These are phyloP conservation scores for Chalciporus sphaerocephalus DNA, from an alignment of 768 basidiomycete genomes.

Conservation along the genomic window DNA sequence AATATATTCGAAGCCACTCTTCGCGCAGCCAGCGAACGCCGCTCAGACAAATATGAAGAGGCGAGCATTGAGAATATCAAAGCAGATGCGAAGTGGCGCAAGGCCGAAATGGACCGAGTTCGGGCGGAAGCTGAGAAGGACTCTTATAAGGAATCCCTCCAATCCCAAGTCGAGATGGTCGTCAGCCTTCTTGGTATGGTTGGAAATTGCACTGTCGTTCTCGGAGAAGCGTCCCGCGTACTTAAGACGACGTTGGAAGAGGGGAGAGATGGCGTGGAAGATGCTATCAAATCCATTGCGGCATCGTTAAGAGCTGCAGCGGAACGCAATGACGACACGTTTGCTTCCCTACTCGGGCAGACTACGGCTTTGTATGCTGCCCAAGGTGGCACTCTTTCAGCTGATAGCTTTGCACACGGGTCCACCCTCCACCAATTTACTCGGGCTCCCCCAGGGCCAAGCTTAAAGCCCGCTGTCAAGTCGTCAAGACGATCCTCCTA, in stretches of 20 bases:
- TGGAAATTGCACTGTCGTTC: conserved; percentile 69
- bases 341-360: conserved; percentile 63
- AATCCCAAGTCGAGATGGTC: conserved; percentile 60
- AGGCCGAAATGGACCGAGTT: conserved; percentile 65
- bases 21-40: conserved; percentile 76
- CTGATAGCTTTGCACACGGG: conserved; percentile 52
- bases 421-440: conserved; percentile 38
- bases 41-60: conserved; percentile 75
- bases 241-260: conserved; percentile 38
- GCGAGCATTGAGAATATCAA: conserved; percentile 63
- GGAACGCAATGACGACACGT: conserved; percentile 65
- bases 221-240: conserved; percentile 53
- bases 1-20: conserved; percentile 85
- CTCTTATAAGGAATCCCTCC: conserved; percentile 57
- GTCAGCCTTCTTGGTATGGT: conserved; percentile 77
- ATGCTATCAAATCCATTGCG: conserved; percentile 46
- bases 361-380: conserved; percentile 57
- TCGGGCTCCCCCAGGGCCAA: conserved; percentile 46
- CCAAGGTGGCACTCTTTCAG: conserved; percentile 31
- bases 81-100: conserved; percentile 59
- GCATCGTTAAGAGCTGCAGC: conserved; percentile 50
- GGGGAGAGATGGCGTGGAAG: conserved; percentile 35
- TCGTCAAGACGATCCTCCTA: conserved; percentile 44
- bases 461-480: conserved; percentile 40
- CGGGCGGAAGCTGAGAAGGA: conserved; percentile 65